Conservation (phyloP, 192 early-diverging fungal species). For the Linderina pennispora region DNA sequence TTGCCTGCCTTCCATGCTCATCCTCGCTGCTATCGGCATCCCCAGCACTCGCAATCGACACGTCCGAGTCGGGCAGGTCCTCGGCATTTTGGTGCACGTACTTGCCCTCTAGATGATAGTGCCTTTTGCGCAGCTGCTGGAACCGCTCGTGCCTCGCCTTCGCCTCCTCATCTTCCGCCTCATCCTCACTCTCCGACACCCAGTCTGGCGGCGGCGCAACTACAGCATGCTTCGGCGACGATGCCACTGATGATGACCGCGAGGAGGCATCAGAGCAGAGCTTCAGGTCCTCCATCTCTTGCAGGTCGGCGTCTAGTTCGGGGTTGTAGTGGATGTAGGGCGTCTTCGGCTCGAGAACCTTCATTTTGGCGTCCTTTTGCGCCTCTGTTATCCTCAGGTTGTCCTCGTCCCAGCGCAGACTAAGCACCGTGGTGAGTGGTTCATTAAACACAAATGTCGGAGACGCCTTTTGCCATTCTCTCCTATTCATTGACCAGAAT, state of each 20-base stretch:
- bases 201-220: slow-evolving; percentile 32
- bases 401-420: slow-evolving; percentile 93
- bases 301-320: slow-evolving; percentile 61
- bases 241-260: slow-evolving; percentile 44
- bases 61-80: slow-evolving; percentile 51
- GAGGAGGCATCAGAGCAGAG: slow-evolving; percentile 27
- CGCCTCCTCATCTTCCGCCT: slow-evolving; percentile 29
- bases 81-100: slow-evolving; percentile 36
- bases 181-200: slow-evolving; percentile 37
- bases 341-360: slow-evolving; percentile 93
- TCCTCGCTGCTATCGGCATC: slow-evolving; percentile 10
- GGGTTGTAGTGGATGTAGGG: slow-evolving; percentile 89
- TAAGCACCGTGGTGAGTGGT: slow-evolving; percentile 1
- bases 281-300: slow-evolving; percentile 40
- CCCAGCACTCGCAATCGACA: slow-evolving; percentile 46
- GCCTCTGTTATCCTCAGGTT: slow-evolving; percentile 84
- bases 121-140: slow-evolving; percentile 65
- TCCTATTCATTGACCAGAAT: no score
- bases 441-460: no score
- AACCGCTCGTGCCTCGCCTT: slow-evolving; percentile 67
- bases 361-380: slow-evolving; percentile 90
- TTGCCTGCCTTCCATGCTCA: slow-evolving; percentile 3
- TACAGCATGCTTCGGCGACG: slow-evolving; percentile 48
- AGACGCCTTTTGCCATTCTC: no score
- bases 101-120: slow-evolving; percentile 67